These are phyloP conservation scores for Tinospora cordifolia DNA, from an alignment of 164 flowering plant species.

Conservation along the genomic window DNA sequence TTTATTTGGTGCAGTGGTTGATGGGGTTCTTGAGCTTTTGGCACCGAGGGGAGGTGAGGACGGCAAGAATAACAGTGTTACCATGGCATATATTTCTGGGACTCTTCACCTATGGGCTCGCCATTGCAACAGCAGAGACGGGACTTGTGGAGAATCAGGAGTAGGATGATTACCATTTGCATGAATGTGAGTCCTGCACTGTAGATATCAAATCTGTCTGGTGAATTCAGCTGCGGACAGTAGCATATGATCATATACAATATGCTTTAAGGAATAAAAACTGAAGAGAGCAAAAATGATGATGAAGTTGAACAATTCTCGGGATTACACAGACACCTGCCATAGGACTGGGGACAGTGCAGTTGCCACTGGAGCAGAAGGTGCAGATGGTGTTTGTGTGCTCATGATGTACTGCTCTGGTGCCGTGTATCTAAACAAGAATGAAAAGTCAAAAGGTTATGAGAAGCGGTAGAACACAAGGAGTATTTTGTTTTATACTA, in stretches of 20 bases:
- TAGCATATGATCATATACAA: conserved; percentile 7
- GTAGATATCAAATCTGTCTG: conserved; percentile 95
- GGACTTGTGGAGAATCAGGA: conserved; percentile 55
- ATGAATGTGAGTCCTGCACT: conserved; percentile 84
- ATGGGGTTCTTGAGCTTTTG: conserved; percentile 85
- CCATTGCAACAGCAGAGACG: conserved; percentile 85
- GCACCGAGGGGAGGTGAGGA: conserved; percentile 64
- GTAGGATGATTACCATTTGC: conserved; percentile 61
- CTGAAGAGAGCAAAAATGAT: not conserved
- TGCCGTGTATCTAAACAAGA: conserved; percentile 70
- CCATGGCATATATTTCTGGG: conserved; percentile 93
- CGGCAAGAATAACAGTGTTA: conserved; percentile 36
- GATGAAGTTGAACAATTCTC: conserved; percentile 1
- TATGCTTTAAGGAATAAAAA: conserved; percentile 4
- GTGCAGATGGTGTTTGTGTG: conserved; percentile 98
- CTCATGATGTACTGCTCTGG: conserved; percentile 99
- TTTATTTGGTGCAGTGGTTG: conserved; percentile 52
- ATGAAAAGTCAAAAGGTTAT: conserved; percentile 2
- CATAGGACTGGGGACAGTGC: conserved; percentile 96
- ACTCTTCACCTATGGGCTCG: conserved; percentile 74
- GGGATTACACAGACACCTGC: conserved; percentile 49
- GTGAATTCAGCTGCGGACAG: conserved; percentile 77
- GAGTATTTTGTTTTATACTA: not conserved
- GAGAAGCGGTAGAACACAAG: not conserved
- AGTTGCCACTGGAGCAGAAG: conserved; percentile 92